Conservation (phyloP, 2,329 filamentous ascomycete genomes). For the Hypoxylon rubiginosum region DNA sequence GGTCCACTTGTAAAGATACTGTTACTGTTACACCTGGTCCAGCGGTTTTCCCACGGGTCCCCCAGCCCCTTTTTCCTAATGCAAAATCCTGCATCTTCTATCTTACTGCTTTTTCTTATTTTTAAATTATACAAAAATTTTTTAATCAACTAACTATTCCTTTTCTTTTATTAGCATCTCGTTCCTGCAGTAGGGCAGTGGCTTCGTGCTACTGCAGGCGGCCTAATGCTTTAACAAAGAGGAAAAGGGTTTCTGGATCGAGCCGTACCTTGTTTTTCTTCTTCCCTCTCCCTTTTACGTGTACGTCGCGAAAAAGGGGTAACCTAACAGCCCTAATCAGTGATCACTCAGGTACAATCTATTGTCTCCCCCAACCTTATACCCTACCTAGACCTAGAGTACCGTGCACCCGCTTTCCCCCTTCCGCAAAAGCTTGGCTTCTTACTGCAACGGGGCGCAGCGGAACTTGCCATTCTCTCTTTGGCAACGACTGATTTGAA, state of each 20-base stretch:
- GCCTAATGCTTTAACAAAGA: constrained; percentile 16
- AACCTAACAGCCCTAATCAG: neutral
- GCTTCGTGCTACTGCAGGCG: constrained; percentile 38
- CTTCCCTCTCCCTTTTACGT: neutral
- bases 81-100: constrained; percentile 25
- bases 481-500: constrained; percentile 19
- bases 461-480: constrained; percentile 38
- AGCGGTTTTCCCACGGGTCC: constrained; percentile 27
- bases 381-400: constrained; percentile 21
- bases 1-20: constrained; percentile 39
- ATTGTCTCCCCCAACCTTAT: constrained; percentile 22
- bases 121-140: constrained; percentile 10
- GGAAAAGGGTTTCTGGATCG: constrained; percentile 5
- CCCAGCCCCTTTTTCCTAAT: constrained; percentile 28
- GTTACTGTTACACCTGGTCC: constrained; percentile 39
- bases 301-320: constrained; percentile 23
- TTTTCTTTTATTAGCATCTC: constrained; percentile 44
- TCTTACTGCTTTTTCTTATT: constrained; percentile 17
- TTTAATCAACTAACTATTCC: constrained; percentile 16
- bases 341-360: constrained; percentile 16
- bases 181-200: constrained; percentile 51
- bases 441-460: constrained; percentile 23
- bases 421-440: constrained; percentile 38
- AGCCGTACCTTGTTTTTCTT: constrained; percentile 13
- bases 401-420: constrained; percentile 37